phyloP scores from a whole-genome alignment of 495 filamentous ascomycete genomes.

The Tuber microsphaerosporum region DNA sequence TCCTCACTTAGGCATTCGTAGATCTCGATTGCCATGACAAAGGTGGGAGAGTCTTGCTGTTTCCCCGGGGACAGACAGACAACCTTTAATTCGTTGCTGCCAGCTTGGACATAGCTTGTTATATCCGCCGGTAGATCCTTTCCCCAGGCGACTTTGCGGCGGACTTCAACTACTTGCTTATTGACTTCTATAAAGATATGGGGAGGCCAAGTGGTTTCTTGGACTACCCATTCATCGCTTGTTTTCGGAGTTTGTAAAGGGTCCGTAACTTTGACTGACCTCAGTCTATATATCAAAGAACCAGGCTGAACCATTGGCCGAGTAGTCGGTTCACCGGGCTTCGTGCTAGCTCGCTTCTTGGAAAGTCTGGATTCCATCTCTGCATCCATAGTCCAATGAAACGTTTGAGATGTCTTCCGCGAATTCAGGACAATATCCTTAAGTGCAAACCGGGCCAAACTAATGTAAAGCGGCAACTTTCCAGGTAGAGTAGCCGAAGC shows the following conservation, averaged over 20 bases:
- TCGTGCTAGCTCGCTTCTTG: conserved; percentile 24
- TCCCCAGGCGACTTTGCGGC: conserved; percentile 59
- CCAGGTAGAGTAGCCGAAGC: conserved; percentile 10
- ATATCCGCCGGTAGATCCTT: conserved; percentile 72
- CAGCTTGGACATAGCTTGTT: conserved; percentile 49
- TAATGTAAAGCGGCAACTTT: conserved; percentile 22
- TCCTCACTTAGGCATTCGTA: conserved; percentile 31
- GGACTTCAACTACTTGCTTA: conserved; percentile 49
- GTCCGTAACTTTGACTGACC: conserved; percentile 28
- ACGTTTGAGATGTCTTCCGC: conserved; percentile 23
- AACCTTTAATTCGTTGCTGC: conserved; percentile 56
- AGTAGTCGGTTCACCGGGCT: conserved; percentile 30
- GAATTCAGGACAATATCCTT: conserved; percentile 25
- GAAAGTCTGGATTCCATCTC: conserved; percentile 29
- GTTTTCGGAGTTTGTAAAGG: conserved; percentile 9
- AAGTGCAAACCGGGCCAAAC: conserved; percentile 32
- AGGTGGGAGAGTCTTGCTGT: conserved; percentile 9
- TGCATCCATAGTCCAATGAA: conserved; percentile 23
- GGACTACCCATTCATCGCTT: conserved; percentile 54
- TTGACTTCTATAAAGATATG: conserved; percentile 67
- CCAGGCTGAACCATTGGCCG: conserved; percentile 31
- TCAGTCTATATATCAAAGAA: conserved; percentile 34
- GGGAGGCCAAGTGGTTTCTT: conserved; percentile 64
- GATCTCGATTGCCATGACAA: conserved; percentile 30
- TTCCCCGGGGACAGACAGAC: conserved; percentile 45